Evolutionary conservation across 805 yeast species (phyloP).

Genomic region (Wickerhamiella azyma): DNA sequence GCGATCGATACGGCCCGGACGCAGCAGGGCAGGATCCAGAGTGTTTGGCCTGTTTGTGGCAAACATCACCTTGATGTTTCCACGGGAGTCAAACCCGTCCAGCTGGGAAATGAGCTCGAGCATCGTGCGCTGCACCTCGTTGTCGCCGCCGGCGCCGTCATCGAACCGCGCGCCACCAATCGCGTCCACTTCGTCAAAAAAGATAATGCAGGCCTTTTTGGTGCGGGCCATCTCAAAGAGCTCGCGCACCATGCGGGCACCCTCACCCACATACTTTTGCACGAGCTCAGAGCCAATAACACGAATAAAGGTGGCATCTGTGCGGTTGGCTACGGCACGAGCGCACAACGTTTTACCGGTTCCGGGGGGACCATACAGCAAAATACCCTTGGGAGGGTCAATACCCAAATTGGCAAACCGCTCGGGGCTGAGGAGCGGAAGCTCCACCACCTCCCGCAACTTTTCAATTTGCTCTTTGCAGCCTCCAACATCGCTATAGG

Average conservation of each 20-base stretch:
- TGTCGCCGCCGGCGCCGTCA: constrained; percentile 50
- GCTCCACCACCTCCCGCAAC: constrained; percentile 87
- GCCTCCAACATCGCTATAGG: constrained; percentile 97
- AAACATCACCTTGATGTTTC: constrained; percentile 97
- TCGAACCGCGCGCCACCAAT: constrained; percentile 99
- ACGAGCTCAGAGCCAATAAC: constrained; percentile 98
- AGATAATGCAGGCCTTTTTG: constrained; percentile 93
- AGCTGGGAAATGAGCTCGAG: constrained; percentile 92
- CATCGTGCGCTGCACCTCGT: constrained; percentile 98
- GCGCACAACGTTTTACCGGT: constrained; percentile 98
- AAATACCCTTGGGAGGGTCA: constrained; percentile 97
- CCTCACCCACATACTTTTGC: constrained; percentile 98
- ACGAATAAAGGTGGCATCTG: constrained; percentile 96
- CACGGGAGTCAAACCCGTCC: constrained; percentile 98
- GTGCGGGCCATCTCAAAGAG: constrained; percentile 98
- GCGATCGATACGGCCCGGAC: constrained; percentile 99
- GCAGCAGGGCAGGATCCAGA: constrained; percentile 87
- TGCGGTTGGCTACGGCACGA: constrained; percentile 96
- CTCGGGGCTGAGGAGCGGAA: constrained; percentile 89
- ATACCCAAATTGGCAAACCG: constrained; percentile 93
- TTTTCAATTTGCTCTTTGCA: constrained; percentile 97
- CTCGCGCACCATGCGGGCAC: constrained; percentile 99
- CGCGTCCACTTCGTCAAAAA: constrained; percentile 97
- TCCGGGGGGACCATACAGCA: constrained; percentile 96
- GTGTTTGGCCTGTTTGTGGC: constrained; percentile 98